Evolutionary conservation across 352 stramenopile genomes (phyloP).

Genomic region (Phytophthora quininea): DNA sequence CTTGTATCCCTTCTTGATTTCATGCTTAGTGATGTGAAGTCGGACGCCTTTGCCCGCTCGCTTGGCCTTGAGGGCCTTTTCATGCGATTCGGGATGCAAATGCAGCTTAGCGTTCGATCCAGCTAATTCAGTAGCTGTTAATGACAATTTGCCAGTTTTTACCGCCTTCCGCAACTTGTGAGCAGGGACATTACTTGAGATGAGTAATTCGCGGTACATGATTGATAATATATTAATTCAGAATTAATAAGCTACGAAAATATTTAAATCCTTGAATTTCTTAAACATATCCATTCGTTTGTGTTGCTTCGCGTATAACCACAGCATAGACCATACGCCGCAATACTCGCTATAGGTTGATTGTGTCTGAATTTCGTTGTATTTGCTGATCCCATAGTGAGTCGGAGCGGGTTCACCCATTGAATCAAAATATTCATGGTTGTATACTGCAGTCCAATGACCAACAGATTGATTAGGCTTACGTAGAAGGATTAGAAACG

Average conservation of each 20-base stretch:
- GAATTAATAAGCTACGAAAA: slow-evolving; percentile 10
- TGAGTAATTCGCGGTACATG: slow-evolving; percentile 11
- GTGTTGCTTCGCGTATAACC: slow-evolving; percentile 17
- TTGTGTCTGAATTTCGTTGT: slow-evolving; percentile 15
- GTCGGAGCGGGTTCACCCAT: slow-evolving; percentile 13
- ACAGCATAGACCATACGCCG: slow-evolving; percentile 16
- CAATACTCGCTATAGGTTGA: slow-evolving; percentile 1
- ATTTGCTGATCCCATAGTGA: slow-evolving; percentile 7
- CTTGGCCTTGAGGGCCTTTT: slow-evolving; percentile 10
- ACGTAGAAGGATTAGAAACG: slow-evolving; percentile 8
- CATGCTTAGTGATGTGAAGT: slow-evolving; percentile 4
- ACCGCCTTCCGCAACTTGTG: not conserved
- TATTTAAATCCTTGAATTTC: slow-evolving; percentile 18
- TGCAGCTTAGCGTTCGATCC: slow-evolving; percentile 14
- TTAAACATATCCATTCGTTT: slow-evolving; percentile 9
- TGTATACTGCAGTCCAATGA: slow-evolving; percentile 3
- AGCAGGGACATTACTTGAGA: slow-evolving; percentile 5
- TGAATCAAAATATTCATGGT: slow-evolving; percentile 9
- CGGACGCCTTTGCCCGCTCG: slow-evolving; percentile 7
- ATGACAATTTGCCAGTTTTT: slow-evolving; percentile 4
- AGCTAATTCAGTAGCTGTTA: slow-evolving; percentile 5
- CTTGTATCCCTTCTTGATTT: slow-evolving; percentile 16
- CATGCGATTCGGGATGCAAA: slow-evolving; percentile 11
- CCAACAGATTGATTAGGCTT: not conserved
- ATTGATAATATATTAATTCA: slow-evolving; percentile 6